Evolutionary conservation across 2,329 filamentous ascomycete species (phyloP).

Genomic region (Pyrenophora tritici-repentis): DNA sequence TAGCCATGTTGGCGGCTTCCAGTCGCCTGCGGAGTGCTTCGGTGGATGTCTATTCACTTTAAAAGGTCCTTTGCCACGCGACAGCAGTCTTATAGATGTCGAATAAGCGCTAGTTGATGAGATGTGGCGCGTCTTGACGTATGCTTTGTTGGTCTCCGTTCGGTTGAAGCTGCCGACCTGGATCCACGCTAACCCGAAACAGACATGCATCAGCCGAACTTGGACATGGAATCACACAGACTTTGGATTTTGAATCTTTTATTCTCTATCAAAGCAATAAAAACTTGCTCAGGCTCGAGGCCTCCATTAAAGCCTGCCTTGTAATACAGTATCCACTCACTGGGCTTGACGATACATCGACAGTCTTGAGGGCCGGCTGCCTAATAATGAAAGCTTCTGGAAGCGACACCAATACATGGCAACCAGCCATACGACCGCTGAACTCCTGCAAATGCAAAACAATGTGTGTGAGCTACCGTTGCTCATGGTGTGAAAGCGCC

Average conservation of each 20-base stretch:
- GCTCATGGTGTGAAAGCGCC: conserved; percentile 31
- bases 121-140: conserved; percentile 16
- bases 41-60: conserved; percentile 11
- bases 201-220: not conserved
- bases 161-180: conserved; percentile 15
- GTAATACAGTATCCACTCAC: not conserved
- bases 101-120: conserved; percentile 22
- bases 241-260: not conserved
- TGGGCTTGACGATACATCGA: not conserved
- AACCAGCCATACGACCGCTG: not conserved
- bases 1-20: conserved; percentile 33
- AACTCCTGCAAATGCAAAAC: conserved; percentile 24
- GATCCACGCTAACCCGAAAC: conserved; percentile 13
- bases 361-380: not conserved
- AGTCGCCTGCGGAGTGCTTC: conserved; percentile 45
- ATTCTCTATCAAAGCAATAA: not conserved
- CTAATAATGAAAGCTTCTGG: not conserved
- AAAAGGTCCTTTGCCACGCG: not conserved
- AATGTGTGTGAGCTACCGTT: conserved; percentile 11
- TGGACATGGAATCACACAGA: not conserved
- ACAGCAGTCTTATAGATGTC: conserved; percentile 12
- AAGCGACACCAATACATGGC: conserved; percentile 1
- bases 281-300: not conserved
- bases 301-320: not conserved
- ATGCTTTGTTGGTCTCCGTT: conserved; percentile 13